Evolutionary conservation across 2,329 filamentous ascomycete species (phyloP).

Genomic region (Ceratocystiopsis sp.): DNA sequence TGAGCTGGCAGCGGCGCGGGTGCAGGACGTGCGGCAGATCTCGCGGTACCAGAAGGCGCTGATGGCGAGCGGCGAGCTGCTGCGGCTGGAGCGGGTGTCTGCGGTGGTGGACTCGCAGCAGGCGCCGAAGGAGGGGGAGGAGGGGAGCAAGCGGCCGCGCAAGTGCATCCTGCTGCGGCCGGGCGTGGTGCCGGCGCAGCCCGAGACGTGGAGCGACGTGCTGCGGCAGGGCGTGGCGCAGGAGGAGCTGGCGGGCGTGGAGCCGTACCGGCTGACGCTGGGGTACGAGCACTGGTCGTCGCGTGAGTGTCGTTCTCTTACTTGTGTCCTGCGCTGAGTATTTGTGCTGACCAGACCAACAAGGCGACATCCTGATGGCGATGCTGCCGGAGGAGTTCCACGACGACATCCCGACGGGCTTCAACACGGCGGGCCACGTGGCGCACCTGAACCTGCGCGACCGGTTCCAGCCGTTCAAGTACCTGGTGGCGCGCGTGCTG

Average conservation of each 20-base stretch:
- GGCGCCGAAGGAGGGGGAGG: too few relatives aligned
- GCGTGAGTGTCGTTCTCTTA: conserved; percentile 18
- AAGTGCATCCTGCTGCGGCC: conserved; percentile 46
- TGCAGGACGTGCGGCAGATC: conserved; percentile 62
- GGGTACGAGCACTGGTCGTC: conserved; percentile 81
- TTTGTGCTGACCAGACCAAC: too few relatives aligned
- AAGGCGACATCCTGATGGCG: conserved; percentile 61
- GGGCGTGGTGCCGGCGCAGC: conserved; percentile 37
- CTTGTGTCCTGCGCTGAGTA: too few relatives aligned
- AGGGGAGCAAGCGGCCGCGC: conserved; percentile 19
- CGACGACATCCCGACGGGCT: conserved; percentile 69
- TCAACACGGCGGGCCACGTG: conserved; percentile 78
- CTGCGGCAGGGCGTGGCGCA: conserved; percentile 51
- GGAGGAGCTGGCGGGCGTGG: conserved; percentile 45
- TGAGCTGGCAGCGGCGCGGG: conserved; percentile 58
- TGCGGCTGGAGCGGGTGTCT: conserved; percentile 46
- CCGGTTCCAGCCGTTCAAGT: conserved; percentile 69
- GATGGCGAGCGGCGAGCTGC: conserved; percentile 45
- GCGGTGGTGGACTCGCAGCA: conserved; percentile 30
- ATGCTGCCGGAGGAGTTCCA: conserved; percentile 67
- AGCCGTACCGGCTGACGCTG: conserved; percentile 60
- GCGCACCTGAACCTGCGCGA: conserved; percentile 84
- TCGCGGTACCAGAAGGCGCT: conserved; percentile 52
- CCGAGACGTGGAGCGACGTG: conserved; percentile 58
- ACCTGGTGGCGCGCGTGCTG: conserved; percentile 69